These are phyloP conservation scores for Lepidopterella palustris DNA, from an alignment of 495 filamentous ascomycete genomes.

Conservation along the genomic window DNA sequence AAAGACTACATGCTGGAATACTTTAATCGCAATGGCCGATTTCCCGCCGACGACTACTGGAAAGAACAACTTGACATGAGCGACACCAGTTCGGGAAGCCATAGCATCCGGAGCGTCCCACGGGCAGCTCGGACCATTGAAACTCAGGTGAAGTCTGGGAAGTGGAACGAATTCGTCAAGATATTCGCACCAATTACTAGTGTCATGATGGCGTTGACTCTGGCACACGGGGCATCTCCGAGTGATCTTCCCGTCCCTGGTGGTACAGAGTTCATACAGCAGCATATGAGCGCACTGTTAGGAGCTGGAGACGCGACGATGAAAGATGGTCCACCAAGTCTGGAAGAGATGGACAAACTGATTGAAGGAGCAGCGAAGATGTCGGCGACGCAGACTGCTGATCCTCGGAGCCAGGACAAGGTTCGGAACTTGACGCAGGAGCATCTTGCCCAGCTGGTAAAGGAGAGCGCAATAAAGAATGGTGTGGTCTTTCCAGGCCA, in stretches of 20 bases:
- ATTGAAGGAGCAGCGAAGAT: constrained; percentile 23
- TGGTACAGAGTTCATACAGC: constrained; percentile 19
- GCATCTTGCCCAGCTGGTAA: constrained; percentile 24
- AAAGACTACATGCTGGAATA: constrained; percentile 41
- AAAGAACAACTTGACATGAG: constrained; percentile 25
- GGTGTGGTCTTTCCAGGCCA: constrained; percentile 20
- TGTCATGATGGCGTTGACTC: constrained; percentile 28
- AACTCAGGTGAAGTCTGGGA: constrained; percentile 36
- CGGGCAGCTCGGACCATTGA: constrained; percentile 22
- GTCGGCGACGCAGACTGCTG: constrained; percentile 9
- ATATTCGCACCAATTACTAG: constrained; percentile 40
- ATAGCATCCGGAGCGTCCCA: constrained; percentile 20
- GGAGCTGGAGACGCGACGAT: constrained; percentile 11
- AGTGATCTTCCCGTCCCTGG: constrained; percentile 21
- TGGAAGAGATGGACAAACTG: constrained; percentile 24
- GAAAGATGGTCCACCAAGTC: constrained; percentile 22
- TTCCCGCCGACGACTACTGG: constrained; percentile 35
- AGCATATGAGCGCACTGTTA: constrained; percentile 19
- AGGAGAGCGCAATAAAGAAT: constrained; percentile 26
- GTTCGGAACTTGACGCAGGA: constrained; percentile 25
- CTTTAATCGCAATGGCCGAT: constrained; percentile 31
- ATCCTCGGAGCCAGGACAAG: constrained; percentile 9
- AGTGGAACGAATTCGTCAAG: constrained; percentile 38
- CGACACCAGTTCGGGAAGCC: constrained; percentile 11
- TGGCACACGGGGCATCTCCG: constrained; percentile 30